These are phyloP conservation scores for Thamnidium elegans DNA, from an alignment of 192 early-diverging fungal genomes.

Conservation along the genomic window DNA sequence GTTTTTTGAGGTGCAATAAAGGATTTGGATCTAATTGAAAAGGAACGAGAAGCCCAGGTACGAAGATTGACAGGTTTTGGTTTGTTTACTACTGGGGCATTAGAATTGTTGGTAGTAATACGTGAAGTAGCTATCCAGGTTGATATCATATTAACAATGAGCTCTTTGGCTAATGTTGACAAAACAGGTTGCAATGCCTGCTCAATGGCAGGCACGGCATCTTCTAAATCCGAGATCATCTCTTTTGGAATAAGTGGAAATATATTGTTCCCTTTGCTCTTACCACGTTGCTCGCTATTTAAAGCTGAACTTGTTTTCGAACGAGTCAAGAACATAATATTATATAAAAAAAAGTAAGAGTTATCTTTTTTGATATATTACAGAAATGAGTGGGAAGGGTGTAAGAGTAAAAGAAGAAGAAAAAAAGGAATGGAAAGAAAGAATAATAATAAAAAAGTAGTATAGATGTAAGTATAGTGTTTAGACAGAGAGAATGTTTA, in stretches of 20 bases:
- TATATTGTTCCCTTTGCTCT: not conserved
- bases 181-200: constrained; percentile 1
- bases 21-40: too few species aligned
- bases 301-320: constrained; percentile 6
- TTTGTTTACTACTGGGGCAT: too few species aligned
- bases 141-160: constrained; percentile 8
- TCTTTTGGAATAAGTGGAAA: constrained; percentile 5
- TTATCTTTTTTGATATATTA: too few species aligned
- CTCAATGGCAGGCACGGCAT: constrained; percentile 7
- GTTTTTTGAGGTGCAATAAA: too few species aligned
- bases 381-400: too few species aligned
- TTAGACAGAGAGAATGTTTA: constrained; percentile 9
- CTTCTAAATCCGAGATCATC: not conserved
- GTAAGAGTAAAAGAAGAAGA: too few species aligned
- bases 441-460: not conserved
- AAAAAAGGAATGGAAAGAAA: not conserved
- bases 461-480: too few species aligned
- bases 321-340: constrained; percentile 11
- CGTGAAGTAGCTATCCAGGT: not conserved
- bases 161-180: not conserved
- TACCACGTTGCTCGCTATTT: not conserved
- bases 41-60: not conserved
- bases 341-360: too few species aligned
- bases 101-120: too few species aligned
- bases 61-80: not conserved